Base-by-base conservation (phyloP, 1,284 basidiomycete genomes). In the Leccinum laetum region DNA sequence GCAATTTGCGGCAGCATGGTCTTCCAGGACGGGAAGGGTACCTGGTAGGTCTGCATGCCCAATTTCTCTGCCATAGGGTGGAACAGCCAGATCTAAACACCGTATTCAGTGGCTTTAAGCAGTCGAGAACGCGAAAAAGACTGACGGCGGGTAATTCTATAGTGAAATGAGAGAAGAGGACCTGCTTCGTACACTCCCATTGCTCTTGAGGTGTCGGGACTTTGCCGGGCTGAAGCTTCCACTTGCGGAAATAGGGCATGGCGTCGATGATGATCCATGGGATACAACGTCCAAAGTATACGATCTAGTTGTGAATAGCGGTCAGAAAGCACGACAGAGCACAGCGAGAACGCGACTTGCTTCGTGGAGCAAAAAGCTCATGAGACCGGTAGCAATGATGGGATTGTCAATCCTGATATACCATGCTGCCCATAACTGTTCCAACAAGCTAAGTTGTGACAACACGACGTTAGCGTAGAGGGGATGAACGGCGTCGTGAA, bases 201-300 rank as follows among this genome's bases (percentile, higher is more conserved):
- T 99, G 95, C 76, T 98, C 94, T 65, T 83, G 80, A 0, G 86
- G 70, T 1, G 94, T 90, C 4, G 96, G 93, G 1, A 94, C 75
- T 79, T 98, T 98, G 71, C 81, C 84, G 13, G 92, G 89, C 77
- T 99, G 97, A 5, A 99, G 83, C 80, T 99, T 99, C 94, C 95
- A 99, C 80, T 89, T 86, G 67, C 88, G 88, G 82, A 99, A 98
- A 81, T 94, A 97, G 0, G 96, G 95, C 61, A 96, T 95, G 3
- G 89, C 81, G 79, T 99, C 98, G 78, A 99, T 92, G 79, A 98
- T 92, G 73, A 99, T 92, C 94, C 95, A 98, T 0, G 97, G 98
- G 26, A 99, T 81, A 69, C 91, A 91, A 44, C 97, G 93, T 32
- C 97, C 97, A 78, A 99, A 99, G 84, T 99, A 99, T 55, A 99